Evolutionary conservation across 495 filamentous ascomycete genomes (phyloP).

Genomic region (Amphirosellinia nigrospora): DNA sequence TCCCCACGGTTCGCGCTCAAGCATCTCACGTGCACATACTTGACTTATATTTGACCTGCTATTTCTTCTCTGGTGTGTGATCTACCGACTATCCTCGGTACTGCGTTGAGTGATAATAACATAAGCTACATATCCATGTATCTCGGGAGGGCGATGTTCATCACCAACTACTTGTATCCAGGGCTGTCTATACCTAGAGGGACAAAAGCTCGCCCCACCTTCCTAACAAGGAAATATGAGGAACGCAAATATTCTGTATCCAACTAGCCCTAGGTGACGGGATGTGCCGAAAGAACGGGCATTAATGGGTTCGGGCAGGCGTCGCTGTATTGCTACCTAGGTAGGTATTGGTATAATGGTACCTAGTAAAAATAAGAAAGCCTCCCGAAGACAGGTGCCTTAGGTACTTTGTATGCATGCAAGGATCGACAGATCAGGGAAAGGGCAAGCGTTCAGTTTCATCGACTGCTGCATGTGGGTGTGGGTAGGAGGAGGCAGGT

Average conservation of each 20-base stretch:
- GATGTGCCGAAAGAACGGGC: constrained; percentile 1
- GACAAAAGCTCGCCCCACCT: neutral
- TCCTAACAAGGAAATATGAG: constrained; percentile 4
- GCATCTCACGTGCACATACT: neutral
- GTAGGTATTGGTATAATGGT: no score
- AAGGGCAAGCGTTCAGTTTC: constrained; percentile 12
- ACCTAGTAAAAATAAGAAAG: neutral
- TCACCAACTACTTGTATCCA: neutral
- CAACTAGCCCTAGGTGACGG: neutral
- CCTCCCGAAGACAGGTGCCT: neutral
- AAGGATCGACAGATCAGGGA: constrained; percentile 17
- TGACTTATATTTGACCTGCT: neutral
- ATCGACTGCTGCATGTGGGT: constrained; percentile 18
- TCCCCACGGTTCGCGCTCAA: constrained; percentile 14
- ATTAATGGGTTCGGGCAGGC: neutral
- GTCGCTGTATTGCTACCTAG: no score
- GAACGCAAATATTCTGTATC: neutral
- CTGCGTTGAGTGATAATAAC: neutral
- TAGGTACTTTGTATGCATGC: constrained; percentile 8
- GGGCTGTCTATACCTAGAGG: neutral
- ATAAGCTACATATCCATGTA: no score
- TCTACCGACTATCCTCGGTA: neutral
- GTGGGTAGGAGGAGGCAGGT: constrained; percentile 10
- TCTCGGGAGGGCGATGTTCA: neutral
- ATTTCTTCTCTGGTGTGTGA: neutral